phyloP scores from a whole-genome alignment of 176 grass and related monocot genomes.

The Pontederia crassipes region DNA sequence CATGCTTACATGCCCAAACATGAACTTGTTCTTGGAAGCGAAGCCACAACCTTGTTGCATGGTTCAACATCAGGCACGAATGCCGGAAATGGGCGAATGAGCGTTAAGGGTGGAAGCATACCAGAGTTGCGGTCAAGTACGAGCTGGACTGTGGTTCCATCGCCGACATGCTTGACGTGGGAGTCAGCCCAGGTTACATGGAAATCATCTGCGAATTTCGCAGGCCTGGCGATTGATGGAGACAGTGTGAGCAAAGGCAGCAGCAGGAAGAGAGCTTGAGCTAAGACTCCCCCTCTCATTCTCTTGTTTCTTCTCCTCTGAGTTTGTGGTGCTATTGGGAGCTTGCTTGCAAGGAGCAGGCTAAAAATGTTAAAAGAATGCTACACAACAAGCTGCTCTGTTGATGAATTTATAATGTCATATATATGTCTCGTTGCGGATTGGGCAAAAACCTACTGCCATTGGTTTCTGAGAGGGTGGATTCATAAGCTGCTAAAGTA shows the following conservation, averaged over 20 bases:
- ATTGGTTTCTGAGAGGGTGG: too few relatives aligned
- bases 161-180: conserved; percentile 16
- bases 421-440: too few relatives aligned
- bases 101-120: not conserved
- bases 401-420: too few relatives aligned
- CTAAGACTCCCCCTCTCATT: too few relatives aligned
- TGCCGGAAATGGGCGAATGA: not conserved
- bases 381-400: too few relatives aligned
- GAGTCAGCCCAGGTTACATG: conserved; percentile 28
- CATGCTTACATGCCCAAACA: conserved; percentile 41
- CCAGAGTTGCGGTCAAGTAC: conserved; percentile 20
- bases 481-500: too few relatives aligned
- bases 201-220: conserved; percentile 25
- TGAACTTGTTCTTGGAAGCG: conserved; percentile 29
- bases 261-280: not conserved
- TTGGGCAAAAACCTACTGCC: too few relatives aligned
- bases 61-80: not conserved
- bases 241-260: not conserved
- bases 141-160: conserved; percentile 21
- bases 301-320: too few relatives aligned
- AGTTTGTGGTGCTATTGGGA: too few relatives aligned
- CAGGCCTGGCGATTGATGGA: conserved; percentile 14
- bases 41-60: conserved; percentile 22
- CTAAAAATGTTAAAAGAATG: too few relatives aligned
- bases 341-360: too few relatives aligned